A percentile compares a stretch with the other conserved stretches of the same genome.
phyloP scores from a whole-genome alignment of 306 rosid genomes.

The Pterocarpus santalinus region DNA sequence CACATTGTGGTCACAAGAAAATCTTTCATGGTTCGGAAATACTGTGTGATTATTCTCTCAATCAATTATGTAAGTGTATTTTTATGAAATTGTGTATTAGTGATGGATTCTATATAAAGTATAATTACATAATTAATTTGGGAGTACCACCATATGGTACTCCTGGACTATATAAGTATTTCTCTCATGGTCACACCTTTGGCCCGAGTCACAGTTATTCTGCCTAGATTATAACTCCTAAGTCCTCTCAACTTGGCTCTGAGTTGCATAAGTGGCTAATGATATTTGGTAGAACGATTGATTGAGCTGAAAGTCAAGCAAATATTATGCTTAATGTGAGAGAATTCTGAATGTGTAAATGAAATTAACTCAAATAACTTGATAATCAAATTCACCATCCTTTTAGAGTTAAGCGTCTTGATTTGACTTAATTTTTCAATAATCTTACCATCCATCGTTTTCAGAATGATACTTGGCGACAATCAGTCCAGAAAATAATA shows the following conservation, averaged over 20 bases:
- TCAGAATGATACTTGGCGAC: background rate
- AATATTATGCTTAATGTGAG: background rate
- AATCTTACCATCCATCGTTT: background rate
- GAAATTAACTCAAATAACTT: background rate
- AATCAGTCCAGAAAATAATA: background rate
- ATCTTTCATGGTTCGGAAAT: too few species aligned
- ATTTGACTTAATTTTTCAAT: background rate
- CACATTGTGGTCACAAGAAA: background rate
- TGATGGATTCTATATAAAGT: too few species aligned
- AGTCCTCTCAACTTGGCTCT: background rate
- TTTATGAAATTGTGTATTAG: too few species aligned
- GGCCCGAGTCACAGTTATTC: constrained; percentile 42
- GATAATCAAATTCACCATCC: background rate
- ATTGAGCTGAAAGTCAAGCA: background rate
- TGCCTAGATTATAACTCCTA: background rate
- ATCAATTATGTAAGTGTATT: too few species aligned
- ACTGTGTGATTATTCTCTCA: too few species aligned
- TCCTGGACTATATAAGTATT: too few species aligned
- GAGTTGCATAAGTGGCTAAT: background rate
- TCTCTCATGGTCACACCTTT: background rate
- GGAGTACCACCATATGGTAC: too few species aligned
- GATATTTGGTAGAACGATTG: background rate
- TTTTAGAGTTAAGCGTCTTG: background rate
- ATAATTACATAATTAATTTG: too few species aligned
- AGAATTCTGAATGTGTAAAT: background rate